Evolutionary conservation across 345 rosid species (phyloP), one percentile per base, ranked within the genome.

Genomic region (Kandelia obovata): DNA sequence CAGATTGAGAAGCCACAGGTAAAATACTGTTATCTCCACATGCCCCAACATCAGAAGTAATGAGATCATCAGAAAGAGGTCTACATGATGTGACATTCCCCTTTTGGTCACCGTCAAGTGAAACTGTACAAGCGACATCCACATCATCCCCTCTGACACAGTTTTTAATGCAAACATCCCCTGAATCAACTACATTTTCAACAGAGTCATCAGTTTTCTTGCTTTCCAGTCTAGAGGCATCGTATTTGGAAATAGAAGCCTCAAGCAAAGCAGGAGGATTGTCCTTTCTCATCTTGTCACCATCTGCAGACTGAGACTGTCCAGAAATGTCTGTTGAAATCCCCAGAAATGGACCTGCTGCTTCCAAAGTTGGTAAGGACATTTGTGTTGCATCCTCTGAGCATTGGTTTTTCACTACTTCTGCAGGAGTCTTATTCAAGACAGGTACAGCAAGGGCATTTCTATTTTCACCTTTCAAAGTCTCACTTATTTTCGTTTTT

Each of bases 401-500:
- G 67, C 66, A 62, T 75, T 76, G 81, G 53, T 64, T 66, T 75
- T 73, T 74, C 6, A 63, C 71, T 46, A 61, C 81, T 63, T 79
- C 85, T 34, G 60, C 67, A 53, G 74, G 20, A 0, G 23, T 55
- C 74, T 69, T 73, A 71, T 75, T 49, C 2, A 71, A 65, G 69
- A 71, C 55, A 69, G 78, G 66, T 68, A 74, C 52, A 61, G 65
- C 26, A 6, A 79, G 70, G 66, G 76, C 46, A 73, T 73, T 81
- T 73, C 65, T 68, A 58, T 27, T 64, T 56, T 84, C 89, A 66
- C 28, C 77, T 68, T 66, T 71, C 49, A 73, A 75, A 66, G 69
- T 53, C 68, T 86, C 90, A 34, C 73, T 80, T 58, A 65, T 61
- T 71, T 75, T 88, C 60, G 66, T 70, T 72, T 88, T 87, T 52